These are phyloP conservation scores for Alternaria viburni DNA, from an alignment of 2,329 filamentous ascomycete species.

Conservation along the genomic window DNA sequence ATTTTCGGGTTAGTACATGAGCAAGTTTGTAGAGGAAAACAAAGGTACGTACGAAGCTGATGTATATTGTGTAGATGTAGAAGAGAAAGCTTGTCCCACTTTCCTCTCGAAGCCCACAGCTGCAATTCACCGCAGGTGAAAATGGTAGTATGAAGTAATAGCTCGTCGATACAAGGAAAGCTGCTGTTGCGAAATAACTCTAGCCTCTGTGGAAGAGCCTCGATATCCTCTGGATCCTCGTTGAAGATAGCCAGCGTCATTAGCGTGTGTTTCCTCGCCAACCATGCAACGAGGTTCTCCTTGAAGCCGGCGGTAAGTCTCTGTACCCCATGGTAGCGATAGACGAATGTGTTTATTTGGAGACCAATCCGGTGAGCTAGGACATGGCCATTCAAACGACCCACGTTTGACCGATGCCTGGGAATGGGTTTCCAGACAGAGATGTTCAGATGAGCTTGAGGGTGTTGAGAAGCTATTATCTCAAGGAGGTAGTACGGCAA, in stretches of 20 bases:
- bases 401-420: background rate
- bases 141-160: background rate
- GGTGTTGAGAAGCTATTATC: background rate
- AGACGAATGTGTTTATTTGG: background rate
- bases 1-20: background rate
- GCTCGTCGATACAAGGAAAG: background rate
- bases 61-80: background rate
- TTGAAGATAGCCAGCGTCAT: background rate
- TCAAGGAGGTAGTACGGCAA: constrained; percentile 1
- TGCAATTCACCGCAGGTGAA: constrained; percentile 5
- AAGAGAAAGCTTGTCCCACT: constrained; percentile 2
- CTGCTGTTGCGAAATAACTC: background rate
- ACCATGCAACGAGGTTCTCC: background rate
- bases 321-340: background rate
- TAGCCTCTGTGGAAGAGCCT: constrained; percentile 1
- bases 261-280: background rate
- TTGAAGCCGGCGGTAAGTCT: background rate
- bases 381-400: background rate
- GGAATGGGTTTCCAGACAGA: background rate
- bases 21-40: background rate
- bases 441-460: background rate
- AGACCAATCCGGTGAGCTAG: background rate
- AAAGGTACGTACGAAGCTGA: background rate
- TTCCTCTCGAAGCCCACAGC: constrained; percentile 3
- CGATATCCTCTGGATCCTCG: background rate